A percentile compares a stretch with the other conserved stretches of the same genome.
These are phyloP conservation scores for Fusarium sp. DNA, from an alignment of 2,329 filamentous ascomycete species.

Conservation along the genomic window DNA sequence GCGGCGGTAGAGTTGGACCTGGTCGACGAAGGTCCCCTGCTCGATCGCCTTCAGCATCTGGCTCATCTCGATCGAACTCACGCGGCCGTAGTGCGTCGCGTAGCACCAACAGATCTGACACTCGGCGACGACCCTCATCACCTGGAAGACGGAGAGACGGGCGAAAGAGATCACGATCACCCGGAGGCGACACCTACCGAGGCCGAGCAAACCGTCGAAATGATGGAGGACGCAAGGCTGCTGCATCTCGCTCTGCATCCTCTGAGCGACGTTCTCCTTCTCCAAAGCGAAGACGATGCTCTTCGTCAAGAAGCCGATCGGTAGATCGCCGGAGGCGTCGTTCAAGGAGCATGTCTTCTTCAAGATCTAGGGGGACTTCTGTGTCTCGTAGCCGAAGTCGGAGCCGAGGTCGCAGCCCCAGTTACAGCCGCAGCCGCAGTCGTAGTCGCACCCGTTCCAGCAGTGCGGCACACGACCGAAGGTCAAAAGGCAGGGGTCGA, in stretches of 20 bases:
- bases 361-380: slow-evolving; percentile 53
- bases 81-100: slow-evolving; percentile 47
- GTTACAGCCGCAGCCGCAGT: slow-evolving; percentile 6
- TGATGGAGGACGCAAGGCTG: slow-evolving; percentile 36
- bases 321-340: slow-evolving; percentile 51
- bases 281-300: slow-evolving; percentile 63
- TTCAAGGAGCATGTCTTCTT: slow-evolving; percentile 52
- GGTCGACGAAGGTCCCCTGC: slow-evolving; percentile 45
- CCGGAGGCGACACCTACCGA: slow-evolving; percentile 43
- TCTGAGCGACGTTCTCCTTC: slow-evolving; percentile 54
- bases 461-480: slow-evolving; percentile 33
- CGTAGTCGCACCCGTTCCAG: slow-evolving; percentile 31
- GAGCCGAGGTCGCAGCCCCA: slow-evolving; percentile 20
- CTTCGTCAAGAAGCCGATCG: slow-evolving; percentile 60
- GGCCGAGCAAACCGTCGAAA: slow-evolving; percentile 36
- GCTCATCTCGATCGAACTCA: slow-evolving; percentile 47
- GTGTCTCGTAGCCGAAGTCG: slow-evolving; percentile 45
- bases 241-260: slow-evolving; percentile 50
- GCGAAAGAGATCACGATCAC: slow-evolving; percentile 55
- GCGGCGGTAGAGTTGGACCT: slow-evolving; percentile 53
- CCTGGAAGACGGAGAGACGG: slow-evolving; percentile 46
- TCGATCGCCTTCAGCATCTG: slow-evolving; percentile 50
- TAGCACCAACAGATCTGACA: slow-evolving; percentile 47
- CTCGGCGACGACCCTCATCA: slow-evolving; percentile 47
- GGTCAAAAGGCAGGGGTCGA: slow-evolving; percentile 19